Evolutionary conservation across 2,329 filamentous ascomycete species (phyloP), one percentile per base, ranked within the genome.

Genomic region (Fusarium albidum): DNA sequence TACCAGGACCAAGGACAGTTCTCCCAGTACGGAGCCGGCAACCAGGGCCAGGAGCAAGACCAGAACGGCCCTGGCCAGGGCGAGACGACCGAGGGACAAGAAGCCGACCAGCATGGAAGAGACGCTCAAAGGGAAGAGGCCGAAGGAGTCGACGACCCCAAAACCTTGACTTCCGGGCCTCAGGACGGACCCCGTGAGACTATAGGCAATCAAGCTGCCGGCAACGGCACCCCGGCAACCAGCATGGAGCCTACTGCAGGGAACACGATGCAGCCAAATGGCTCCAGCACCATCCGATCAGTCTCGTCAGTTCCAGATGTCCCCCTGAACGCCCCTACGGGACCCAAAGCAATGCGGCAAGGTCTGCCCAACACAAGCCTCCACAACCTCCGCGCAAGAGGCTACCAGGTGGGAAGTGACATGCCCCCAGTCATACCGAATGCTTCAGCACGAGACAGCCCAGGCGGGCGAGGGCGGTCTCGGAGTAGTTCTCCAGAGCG

Each of bases 311-410:
- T 64, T 52, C 72, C 76, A 59, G 72, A 77, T 65, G 73, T 76
- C 44, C 85, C 85, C 37, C 73, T 86, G 75, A 91, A 82, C 75
- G 95, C 95, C 25, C 95, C 95, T 25, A 96, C 90, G 48, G 95
- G 93, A 9, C 95, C 95, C 40, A 93, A 95, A 75, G 95, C 95
- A 14, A 96, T 98, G 91, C 85, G 94, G 59, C 89, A 95, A 73
- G 92, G 92, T 26, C 79, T 92, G 10, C 90, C 91, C 44, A 96
- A 96, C 72, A 93, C 88, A 51, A 91, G 90, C 63, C 83, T 90
- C 46, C 83, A 87, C 60, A 84, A 89, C 65, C 71, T 87, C 71
- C 78, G 85, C 59, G 82, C 82, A 18, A 74, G 79, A 58, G 80
- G 79, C 32, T 78, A 75, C 67, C 79, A 72, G 59, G 74, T 82